Percentiles rank a stretch among this genome's conserved stretches.
Evolutionary conservation across 2,329 filamentous ascomycete species (phyloP).

Genomic region (Phyllosticta capitalensis): DNA sequence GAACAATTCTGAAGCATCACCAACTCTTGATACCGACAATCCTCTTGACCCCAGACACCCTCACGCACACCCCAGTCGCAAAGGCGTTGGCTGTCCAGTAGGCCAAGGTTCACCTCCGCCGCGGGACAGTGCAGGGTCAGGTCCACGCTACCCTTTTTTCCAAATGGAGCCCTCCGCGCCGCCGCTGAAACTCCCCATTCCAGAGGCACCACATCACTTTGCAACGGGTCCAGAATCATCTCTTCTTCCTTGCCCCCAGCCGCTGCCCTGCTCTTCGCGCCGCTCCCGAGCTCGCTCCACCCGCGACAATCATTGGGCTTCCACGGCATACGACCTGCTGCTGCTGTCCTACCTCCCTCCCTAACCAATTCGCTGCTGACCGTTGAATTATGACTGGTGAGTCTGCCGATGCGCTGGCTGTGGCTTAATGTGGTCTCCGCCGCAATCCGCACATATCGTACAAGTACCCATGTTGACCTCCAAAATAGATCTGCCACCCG

Average conservation of each 20-base stretch:
- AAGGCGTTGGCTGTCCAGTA: background rate
- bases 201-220: background rate
- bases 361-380: too few species aligned
- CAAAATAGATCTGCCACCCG: background rate
- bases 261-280: background rate
- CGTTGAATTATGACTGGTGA: slow-evolving; percentile 17
- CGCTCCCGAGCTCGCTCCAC: slow-evolving; percentile 11
- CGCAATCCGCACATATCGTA: slow-evolving; percentile 17
- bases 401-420: slow-evolving; percentile 13
- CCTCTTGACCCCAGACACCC: background rate
- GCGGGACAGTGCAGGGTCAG: background rate
- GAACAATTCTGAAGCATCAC: too few species aligned
- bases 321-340: slow-evolving; percentile 13
- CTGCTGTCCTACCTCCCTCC: slow-evolving; percentile 13
- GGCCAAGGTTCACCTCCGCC: background rate
- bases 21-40: too few species aligned
- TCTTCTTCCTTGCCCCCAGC: background rate
- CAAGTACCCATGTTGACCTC: slow-evolving; percentile 9
- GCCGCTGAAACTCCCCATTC: slow-evolving; percentile 5
- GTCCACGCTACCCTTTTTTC: slow-evolving; percentile 1
- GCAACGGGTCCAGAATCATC: background rate
- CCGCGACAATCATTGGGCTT: slow-evolving; percentile 18
- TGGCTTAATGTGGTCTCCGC: slow-evolving; percentile 14
- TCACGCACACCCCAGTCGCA: background rate
- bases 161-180: slow-evolving; percentile 8